A percentile compares a stretch with the other conserved stretches of the same genome.
Evolutionary conservation across 352 stramenopile genomes (phyloP).

Genomic region (Blastocystis sp.): DNA sequence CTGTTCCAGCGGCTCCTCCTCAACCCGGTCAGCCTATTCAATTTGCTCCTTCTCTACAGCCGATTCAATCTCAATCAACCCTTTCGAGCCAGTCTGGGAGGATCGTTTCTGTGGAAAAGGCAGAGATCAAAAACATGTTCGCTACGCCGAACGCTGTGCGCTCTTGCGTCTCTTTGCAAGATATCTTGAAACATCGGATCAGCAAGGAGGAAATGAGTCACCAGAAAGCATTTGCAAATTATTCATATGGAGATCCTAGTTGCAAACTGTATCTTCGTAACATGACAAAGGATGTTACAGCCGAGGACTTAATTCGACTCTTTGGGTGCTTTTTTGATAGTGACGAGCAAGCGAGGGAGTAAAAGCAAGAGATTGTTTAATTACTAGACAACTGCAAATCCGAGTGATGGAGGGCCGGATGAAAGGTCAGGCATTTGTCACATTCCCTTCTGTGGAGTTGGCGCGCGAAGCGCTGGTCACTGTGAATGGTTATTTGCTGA

Average conservation of each 20-base stretch:
- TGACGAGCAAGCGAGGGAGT: constrained; percentile 36
- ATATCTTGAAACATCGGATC: constrained; percentile 45
- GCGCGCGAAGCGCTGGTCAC: constrained; percentile 69
- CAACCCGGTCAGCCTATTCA: neutral
- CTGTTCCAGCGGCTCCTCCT: neutral
- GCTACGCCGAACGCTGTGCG: neutral
- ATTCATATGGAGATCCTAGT: constrained; percentile 28
- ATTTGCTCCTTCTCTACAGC: neutral
- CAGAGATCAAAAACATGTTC: constrained; percentile 42
- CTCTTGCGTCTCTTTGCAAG: neutral
- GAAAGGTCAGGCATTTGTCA: constrained; percentile 78
- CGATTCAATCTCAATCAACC: neutral
- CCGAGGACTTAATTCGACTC: constrained; percentile 2
- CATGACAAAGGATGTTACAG: constrained; percentile 36
- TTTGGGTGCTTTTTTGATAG: constrained; percentile 63
- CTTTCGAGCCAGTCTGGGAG: neutral
- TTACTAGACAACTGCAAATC: constrained; percentile 27
- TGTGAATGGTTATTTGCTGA: constrained; percentile 73
- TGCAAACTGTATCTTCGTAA: constrained; percentile 52
- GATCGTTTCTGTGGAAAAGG: constrained; percentile 8
- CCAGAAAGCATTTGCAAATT: constrained; percentile 57
- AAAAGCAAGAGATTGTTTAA: neutral
- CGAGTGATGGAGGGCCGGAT: constrained; percentile 72
- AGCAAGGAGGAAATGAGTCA: constrained; percentile 48
- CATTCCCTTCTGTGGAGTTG: constrained; percentile 69